Evolutionary conservation across 768 basidiomycete species (phyloP), one percentile per base, ranked within the genome.

Genomic region (Lactarius tabidus): DNA sequence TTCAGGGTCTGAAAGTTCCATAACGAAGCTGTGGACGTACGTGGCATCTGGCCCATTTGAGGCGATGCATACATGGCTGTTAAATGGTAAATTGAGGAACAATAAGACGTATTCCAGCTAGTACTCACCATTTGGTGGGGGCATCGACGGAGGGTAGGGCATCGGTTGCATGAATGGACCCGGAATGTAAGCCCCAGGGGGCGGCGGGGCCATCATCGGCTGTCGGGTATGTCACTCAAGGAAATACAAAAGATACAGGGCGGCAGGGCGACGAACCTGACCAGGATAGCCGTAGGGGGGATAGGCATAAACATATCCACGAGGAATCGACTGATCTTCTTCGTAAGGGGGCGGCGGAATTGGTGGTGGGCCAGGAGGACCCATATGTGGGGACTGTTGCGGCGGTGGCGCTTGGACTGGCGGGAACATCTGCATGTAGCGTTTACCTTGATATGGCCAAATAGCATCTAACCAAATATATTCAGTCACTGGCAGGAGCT

Each of bases 381-480:
- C 80, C 77, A 90, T 85, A 68, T 87, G 88, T 31, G 84, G 78
- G 18, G 85, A 80, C 64, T 83, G 88, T 59, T 81, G 89, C 57
- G 82, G 86, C n/a, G 83, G 85, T 26, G 80, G 84, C 51, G 82
- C 81, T 56, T 80, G 82, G 20, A 81, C 76, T 1, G 83, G 79
- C 6, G 89, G 90, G 79, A 90, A 94, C 82, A 91, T 83, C 65
- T 81, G 79, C 67, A 84, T 81, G 75, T 91, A 93, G 39, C 93
- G 86, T 77, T 95, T 95, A 74, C 95, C 95, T 69, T 77, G 88
- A 77, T 91, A 98, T 23, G 91, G 90, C 95, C 95, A 98, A 67
- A 82, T 77, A 7, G 88, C 83, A 35, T 82, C 93, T 93, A 56
- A 62, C 60, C 31, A 67, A 41, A 26, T 20, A 55, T 3, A 52